Evolutionary conservation across 2,329 filamentous ascomycete species (phyloP), one percentile per base, ranked within the genome.

Genomic region (Sclerotinia minor): DNA sequence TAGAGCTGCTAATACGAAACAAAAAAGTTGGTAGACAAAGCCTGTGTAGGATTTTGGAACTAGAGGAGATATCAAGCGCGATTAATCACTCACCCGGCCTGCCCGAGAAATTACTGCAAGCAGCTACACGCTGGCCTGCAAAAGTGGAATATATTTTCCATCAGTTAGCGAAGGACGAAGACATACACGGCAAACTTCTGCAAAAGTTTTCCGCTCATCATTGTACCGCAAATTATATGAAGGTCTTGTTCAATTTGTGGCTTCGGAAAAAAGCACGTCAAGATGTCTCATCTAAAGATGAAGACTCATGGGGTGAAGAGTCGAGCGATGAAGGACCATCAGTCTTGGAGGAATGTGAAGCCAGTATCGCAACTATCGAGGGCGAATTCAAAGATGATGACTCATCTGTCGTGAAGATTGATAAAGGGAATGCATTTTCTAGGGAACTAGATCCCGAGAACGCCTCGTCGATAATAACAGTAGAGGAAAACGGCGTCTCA

Each of bases 221-320:
- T 49, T 60, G 19, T 8, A 49, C 26, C 11, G 11, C 3, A 5
- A 13, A 38, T 24, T 49, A 61, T 24, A 49, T 47, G 24, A n/a
- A 21, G n/a, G 0, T 0, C 5, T 3, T 17, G 1, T 60, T 60
- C 26, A 5, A 8, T 1, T 21, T 32, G 3, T 29, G 5, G 9
- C 0, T 9, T 2, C 0, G 4, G 24, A 3, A 21, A 5, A 17
- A 6, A n/a, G 1, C 11, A 21, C 1, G 21, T 8, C 21, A 24
- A 24, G 13, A 17, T 57, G 15, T 57, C 21, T 41, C 21, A 17
- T 3, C 4, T 24, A 41, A 9, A 5, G 32, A 26, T 2, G 55
- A 29, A n/a, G 29, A 17, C 29, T 5, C 29, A 5, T 29, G 29
- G 29, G 29, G 5, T 29, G 55, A 29, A 35, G 29, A 17, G 19